phyloP scores from a whole-genome alignment of 2,329 filamentous ascomycete genomes.

The Diatrype stigma region DNA sequence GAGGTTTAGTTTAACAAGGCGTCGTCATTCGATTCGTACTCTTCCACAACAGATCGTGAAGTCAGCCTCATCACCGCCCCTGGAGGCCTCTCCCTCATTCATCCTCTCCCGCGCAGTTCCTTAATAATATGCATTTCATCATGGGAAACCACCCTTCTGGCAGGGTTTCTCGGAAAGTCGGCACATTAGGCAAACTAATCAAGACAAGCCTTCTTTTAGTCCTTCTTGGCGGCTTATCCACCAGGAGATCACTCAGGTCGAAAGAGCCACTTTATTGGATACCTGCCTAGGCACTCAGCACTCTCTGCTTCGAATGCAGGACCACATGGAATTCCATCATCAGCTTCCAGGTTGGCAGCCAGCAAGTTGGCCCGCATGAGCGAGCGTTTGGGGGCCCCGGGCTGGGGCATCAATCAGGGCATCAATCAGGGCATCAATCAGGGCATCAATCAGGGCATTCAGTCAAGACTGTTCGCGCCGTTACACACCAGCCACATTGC shows the following conservation, averaged over 20 bases:
- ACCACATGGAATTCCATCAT: background rate
- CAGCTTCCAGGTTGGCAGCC: background rate
- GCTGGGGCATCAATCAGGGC: too few species aligned
- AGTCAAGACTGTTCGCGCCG: too few species aligned
- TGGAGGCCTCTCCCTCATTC: background rate
- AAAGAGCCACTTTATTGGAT: background rate
- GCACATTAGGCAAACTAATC: conserved; percentile 1
- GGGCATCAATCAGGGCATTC: too few species aligned
- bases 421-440: too few species aligned
- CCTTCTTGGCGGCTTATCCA: conserved; percentile 1
- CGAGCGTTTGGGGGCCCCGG: background rate
- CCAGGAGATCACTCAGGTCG: background rate
- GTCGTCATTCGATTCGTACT: too few species aligned
- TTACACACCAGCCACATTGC: too few species aligned
- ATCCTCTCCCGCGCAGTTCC: background rate
- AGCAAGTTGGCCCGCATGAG: background rate
- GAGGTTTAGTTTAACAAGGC: too few species aligned
- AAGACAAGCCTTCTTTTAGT: background rate
- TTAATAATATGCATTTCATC: background rate
- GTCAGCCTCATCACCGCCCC: background rate
- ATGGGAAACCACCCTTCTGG: background rate
- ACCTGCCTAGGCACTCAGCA: too few species aligned
- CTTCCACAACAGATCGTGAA: too few species aligned
- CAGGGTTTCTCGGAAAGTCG: conserved; percentile 2
- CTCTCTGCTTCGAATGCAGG: background rate